Evolutionary conservation across 2,329 filamentous ascomycete genomes (phyloP), one percentile per base, ranked within the genome.

Genomic region (Penicillium psychrosexuale): DNA sequence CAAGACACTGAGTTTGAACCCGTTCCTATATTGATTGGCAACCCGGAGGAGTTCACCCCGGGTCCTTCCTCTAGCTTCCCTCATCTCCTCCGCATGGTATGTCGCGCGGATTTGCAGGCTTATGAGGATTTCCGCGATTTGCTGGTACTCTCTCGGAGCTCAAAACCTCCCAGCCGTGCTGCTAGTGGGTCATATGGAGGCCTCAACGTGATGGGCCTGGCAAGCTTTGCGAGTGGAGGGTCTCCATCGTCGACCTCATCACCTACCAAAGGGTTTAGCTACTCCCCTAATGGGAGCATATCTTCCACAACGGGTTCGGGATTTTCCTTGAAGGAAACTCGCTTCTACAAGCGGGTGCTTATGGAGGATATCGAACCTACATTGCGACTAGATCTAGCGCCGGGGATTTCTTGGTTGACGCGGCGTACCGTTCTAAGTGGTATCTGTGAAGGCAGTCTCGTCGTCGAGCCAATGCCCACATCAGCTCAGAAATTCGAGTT

Each of bases 311-410:
- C 73, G 5, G 72, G 75, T 12, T 77, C 74, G 34, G 70, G 72
- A 53, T 64, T 70, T 3, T 85, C 86, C 5, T 77, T 99, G 38
- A 96, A 94, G 68, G 94, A 97, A 53, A 90, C 89, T 28, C 90
- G 89, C 61, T 99, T 97, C 69, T 99, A 93, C 77, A 97, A 97
- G 77, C 86, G 94, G 44, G 87, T 86, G 6, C 75, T 97, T 27
- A 82, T 84, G 19, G 94, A 99, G 72, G 94, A 99, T 68, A 90
- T 99, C 53, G 94, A 99, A 69, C 94, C 94, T 0, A 96, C 94
- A 0, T 78, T 99, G 9, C 86, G 94, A 39, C 82, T 99, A 3
- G 94, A 99, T 71, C 82, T 85, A 2, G 92, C 94, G 0, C 94
- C 94, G 0, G 90, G 92, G 0, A 83, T 99, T 28, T 97, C 91